Percentiles rank a stretch among this genome's conserved stretches.
phyloP scores from a whole-genome alignment of 1,284 basidiomycete genomes.

The Puccinia polysora region DNA sequence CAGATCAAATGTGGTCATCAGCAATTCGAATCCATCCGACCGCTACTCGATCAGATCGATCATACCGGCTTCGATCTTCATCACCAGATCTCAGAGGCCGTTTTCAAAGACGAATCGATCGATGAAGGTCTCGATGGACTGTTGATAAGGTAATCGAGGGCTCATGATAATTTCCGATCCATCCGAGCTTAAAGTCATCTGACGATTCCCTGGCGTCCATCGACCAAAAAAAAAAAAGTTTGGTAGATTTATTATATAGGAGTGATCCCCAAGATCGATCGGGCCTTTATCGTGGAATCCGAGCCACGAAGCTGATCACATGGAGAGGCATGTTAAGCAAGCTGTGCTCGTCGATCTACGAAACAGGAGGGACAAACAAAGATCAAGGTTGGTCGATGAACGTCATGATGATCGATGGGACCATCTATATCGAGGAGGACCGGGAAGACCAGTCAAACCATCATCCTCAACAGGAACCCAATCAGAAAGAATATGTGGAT shows the following conservation, averaged over 20 bases:
- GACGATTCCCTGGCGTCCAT: no score
- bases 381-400: conserved; percentile 15
- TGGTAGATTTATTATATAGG: conserved; percentile 13
- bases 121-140: conserved; percentile 38
- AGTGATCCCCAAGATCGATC: background rate
- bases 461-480: background rate
- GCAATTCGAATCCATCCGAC: conserved; percentile 9
- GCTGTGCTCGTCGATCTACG: conserved; percentile 18
- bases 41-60: background rate
- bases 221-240: conserved; percentile 16
- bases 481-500: background rate
- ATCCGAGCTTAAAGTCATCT: no score
- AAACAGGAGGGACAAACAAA: background rate
- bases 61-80: conserved; percentile 10
- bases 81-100: background rate
- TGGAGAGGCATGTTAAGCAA: conserved; percentile 34
- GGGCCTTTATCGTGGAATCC: conserved; percentile 1
- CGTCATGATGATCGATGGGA: conserved; percentile 37
- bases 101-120: conserved; percentile 13
- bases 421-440: conserved; percentile 16
- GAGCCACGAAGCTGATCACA: conserved; percentile 10
- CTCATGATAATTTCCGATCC: no score
- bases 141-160: conserved; percentile 32
- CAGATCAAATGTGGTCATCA: background rate
- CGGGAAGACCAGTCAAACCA: background rate